phyloP scores from a whole-genome alignment of 192 early-diverging fungal species.

The Globomyces pollinis-pini region DNA sequence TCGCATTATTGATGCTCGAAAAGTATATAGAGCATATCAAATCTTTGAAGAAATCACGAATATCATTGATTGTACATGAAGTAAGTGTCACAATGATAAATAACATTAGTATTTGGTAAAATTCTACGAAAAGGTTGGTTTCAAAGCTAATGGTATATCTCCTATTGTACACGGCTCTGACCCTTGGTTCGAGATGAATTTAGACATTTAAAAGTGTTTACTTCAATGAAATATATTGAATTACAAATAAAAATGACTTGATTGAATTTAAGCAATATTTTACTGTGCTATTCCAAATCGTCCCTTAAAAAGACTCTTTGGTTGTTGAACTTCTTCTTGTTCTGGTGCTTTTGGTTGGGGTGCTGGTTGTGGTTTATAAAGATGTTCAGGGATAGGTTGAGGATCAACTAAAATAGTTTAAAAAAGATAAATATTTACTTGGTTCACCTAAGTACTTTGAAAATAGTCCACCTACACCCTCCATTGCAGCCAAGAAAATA shows the following conservation, averaged over 20 bases:
- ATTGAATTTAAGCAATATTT: neutral
- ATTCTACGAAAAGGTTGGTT: neutral
- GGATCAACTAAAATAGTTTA: conserved; percentile 54
- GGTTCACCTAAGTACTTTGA: conserved; percentile 57
- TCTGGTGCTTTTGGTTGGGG: neutral
- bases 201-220: too few relatives aligned
- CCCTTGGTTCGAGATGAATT: conserved; percentile 7
- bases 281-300: conserved; percentile 5
- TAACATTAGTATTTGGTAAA: neutral
- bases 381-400: conserved; percentile 32
- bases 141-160: neutral
- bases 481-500: conserved; percentile 86
- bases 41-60: neutral
- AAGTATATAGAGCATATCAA: neutral
- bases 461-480: conserved; percentile 84
- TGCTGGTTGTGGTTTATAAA: conserved; percentile 4
- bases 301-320: neutral
- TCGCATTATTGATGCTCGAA: neutral
- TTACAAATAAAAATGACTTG: neutral
- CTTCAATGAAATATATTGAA: too few relatives aligned
- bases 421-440: too few relatives aligned
- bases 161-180: neutral
- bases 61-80: conserved; percentile 4
- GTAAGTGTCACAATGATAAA: neutral
- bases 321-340: too few relatives aligned